Evolutionary conservation across 116 monocot genomes (phyloP), one percentile per base, ranked within the genome.

Genomic region (Phalaenopsis hybrid): DNA sequence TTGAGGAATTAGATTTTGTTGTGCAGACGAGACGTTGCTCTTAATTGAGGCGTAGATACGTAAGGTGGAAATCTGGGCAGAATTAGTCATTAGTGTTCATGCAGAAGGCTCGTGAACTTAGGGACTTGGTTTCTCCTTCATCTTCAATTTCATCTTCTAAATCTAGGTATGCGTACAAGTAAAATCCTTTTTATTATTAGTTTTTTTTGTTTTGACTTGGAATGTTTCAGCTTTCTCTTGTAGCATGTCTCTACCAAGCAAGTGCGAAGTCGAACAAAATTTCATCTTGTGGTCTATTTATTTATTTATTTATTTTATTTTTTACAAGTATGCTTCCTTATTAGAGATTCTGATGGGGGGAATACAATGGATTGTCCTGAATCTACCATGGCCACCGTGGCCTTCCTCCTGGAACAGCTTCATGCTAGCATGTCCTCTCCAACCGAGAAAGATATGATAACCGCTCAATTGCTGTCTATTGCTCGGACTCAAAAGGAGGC

Each of bases 401-500:
- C 94, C 48, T 79, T 77, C 58, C 85, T 90, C 28, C 52, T 94
- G 74, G 94, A 94, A 79, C 88, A 91, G 79, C 91, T 94, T 76
- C 94, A 94, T 75, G 79, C 79, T 15, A 85, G 70, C 79, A 81
- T 87, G 80, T 87, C 91, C 6, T 91, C 94, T 55, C 91, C 85
- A 78, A 4, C 81, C 3, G 94, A 90, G 76, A 91, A 84, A 77
- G 89, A 94, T 80, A 81, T 85, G 44, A 85, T 88, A 65, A 91
- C 94, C 25, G 72, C 89, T 61, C 77, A 77, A 23, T 77, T 94
- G 65, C 88, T 90, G 12, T 79, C 84, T 33, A 77, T 94, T 37
- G 88, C 81, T 31, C 80, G 79, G 81, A 74, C 79, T 28, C 81
- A 75, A 76, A 91, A 88, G 81, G 94, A 91, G 8, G 88, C 88